phyloP scores from a whole-genome alignment of 805 yeast species.

The Schizosaccharomyces japonicus region DNA sequence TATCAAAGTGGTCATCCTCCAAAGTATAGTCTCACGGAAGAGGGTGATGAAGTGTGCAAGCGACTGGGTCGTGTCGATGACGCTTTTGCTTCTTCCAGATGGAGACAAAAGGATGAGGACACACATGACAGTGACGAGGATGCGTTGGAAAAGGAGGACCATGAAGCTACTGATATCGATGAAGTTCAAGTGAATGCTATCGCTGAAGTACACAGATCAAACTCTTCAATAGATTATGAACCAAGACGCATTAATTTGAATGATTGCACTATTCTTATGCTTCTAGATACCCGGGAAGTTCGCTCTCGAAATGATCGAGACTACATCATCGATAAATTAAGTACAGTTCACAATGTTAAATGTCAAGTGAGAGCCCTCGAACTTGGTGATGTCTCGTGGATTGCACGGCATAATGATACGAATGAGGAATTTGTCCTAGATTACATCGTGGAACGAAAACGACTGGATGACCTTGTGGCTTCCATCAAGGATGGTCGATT shows the following conservation, averaged over 20 bases:
- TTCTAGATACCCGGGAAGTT: slow-evolving; percentile 67
- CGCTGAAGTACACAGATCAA: slow-evolving; percentile 13
- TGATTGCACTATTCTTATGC: slow-evolving; percentile 32
- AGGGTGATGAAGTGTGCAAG: slow-evolving; percentile 30
- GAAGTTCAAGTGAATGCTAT: slow-evolving; percentile 35
- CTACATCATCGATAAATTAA: slow-evolving; percentile 37
- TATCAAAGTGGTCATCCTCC: slow-evolving; percentile 23
- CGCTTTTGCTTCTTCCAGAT: neutral
- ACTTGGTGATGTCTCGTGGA: slow-evolving; percentile 78
- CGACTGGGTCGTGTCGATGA: slow-evolving; percentile 1
- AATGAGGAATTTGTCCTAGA: slow-evolving; percentile 47
- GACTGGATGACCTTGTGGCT: slow-evolving; percentile 60
- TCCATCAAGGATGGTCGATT: slow-evolving; percentile 78
- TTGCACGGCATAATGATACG: slow-evolving; percentile 41
- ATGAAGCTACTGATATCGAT: slow-evolving; percentile 37
- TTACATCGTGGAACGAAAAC: slow-evolving; percentile 70
- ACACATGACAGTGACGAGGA: neutral
- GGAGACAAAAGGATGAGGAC: neutral
- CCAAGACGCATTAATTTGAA: slow-evolving; percentile 17
- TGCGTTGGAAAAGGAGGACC: slow-evolving; percentile 20
- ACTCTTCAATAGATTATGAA: neutral
- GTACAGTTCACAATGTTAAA: slow-evolving; percentile 22
- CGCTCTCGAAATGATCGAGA: slow-evolving; percentile 43
- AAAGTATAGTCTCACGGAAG: slow-evolving; percentile 38
- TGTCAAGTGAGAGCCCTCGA: slow-evolving; percentile 36